These are phyloP conservation scores for Amanita exitialis DNA, from an alignment of 768 basidiomycete species.

Conservation along the genomic window DNA sequence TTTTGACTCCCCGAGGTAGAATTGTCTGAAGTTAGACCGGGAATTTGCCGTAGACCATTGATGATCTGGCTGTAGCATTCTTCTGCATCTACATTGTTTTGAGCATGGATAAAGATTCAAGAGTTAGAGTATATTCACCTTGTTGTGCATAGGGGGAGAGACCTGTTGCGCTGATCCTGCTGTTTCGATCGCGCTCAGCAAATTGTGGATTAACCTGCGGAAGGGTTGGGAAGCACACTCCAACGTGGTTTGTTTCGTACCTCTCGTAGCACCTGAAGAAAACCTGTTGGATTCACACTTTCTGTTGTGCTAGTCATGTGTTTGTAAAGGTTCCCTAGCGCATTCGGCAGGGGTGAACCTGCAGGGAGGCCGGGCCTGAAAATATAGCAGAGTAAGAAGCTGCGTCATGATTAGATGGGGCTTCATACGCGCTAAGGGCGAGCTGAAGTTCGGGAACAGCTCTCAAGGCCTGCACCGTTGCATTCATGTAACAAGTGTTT, in stretches of 20 bases:
- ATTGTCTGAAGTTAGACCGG: constrained; percentile 20
- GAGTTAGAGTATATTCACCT: constrained; percentile 28
- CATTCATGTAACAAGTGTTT: constrained; percentile 98
- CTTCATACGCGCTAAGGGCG: constrained; percentile 51
- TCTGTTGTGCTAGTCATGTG: constrained; percentile 72
- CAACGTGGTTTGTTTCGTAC: constrained; percentile 13
- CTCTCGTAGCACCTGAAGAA: constrained; percentile 62
- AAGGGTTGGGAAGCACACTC: not conserved
- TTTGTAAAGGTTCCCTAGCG: constrained; percentile 60
- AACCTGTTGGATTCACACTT: constrained; percentile 56
- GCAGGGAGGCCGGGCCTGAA: constrained; percentile 28
- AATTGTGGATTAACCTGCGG: constrained; percentile 80
- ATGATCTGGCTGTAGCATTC: constrained; percentile 80
- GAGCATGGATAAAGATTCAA: not conserved
- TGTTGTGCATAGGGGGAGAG: constrained; percentile 71
- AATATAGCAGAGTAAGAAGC: not conserved
- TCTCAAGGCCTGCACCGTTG: constrained; percentile 88
- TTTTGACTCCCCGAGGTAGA: constrained; percentile 18
- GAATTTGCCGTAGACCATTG: constrained; percentile 62
- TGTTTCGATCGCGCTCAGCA: constrained; percentile 51
- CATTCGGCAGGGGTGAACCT: constrained; percentile 30
- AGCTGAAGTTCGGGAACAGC: constrained; percentile 82
- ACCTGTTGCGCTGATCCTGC: constrained; percentile 25
- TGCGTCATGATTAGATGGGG: not conserved
- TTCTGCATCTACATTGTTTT: constrained; percentile 58